Conservation (phyloP, 2,329 filamentous ascomycete genomes). For the Diplocarpon rosae region DNA sequence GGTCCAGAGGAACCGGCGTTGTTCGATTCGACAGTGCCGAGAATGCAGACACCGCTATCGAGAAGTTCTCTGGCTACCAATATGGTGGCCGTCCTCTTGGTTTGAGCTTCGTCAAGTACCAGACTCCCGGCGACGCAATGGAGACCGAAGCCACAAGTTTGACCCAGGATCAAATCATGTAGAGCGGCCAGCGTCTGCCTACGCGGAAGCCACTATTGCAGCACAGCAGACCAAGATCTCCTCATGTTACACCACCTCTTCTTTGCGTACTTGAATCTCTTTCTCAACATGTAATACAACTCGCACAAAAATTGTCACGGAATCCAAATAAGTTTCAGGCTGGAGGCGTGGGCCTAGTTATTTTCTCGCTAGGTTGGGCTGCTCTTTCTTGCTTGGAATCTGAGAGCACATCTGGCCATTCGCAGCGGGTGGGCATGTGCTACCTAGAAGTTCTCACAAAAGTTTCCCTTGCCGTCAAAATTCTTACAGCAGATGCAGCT, state of each 20-base stretch:
- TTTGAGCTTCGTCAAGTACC: constrained; percentile 87
- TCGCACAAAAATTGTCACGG: constrained; percentile 4
- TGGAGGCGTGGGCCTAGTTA: constrained; percentile 1
- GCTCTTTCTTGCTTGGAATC: constrained; percentile 5
- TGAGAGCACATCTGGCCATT: not conserved
- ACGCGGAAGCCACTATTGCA: not conserved
- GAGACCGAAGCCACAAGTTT: constrained; percentile 69
- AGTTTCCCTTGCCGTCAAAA: too few relatives aligned
- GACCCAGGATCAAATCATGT: constrained; percentile 99
- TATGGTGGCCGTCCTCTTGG: constrained; percentile 92
- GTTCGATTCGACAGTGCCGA: constrained; percentile 78
- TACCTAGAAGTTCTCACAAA: too few relatives aligned
- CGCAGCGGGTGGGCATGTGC: too few relatives aligned
- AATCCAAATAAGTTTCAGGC: constrained; percentile 5
- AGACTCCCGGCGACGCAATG: constrained; percentile 61
- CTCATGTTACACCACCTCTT: constrained; percentile 7
- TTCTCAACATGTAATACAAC: constrained; percentile 13
- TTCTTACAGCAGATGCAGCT: too few relatives aligned
- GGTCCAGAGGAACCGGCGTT: constrained; percentile 91
- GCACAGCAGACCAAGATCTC: not conserved
- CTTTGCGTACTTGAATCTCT: constrained; percentile 1
- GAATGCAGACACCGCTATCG: constrained; percentile 85
- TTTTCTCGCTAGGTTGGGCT: not conserved
- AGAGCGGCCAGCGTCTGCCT: constrained; percentile 17
- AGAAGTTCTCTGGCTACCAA: constrained; percentile 95